Evolutionary conservation across 352 stramenopile genomes (phyloP), one percentile per base, ranked within the genome.

Genomic region (Pythium angustatum): DNA sequence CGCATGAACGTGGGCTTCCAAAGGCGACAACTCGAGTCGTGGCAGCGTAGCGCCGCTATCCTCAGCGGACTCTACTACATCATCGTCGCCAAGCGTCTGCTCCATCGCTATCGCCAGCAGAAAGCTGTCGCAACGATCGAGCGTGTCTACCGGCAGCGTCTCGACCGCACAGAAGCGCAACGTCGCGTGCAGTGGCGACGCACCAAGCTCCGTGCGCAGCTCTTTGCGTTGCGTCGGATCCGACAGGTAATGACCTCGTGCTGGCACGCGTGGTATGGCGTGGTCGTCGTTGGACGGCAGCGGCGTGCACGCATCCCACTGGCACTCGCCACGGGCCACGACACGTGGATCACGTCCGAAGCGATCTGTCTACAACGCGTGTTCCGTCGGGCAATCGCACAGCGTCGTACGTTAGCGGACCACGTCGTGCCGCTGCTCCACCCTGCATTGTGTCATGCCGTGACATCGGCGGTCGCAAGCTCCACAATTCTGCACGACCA

Each of bases 21-120:
- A 17, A 50, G 47, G 27, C 62, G 72, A 0, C 70, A 74, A 22
- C 41, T 62, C 11, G 45, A 67, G 24, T 22, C 61, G 6, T 75
- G 68, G 63, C 28, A 69, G 1, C 36, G 31, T 14, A 75, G 66
- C 21, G 65, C 72, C 0, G 57, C 24, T 19, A 64, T 59, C 22
- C 65, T 85, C 41, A 44, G 54, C 1, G 50, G 54, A 1, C 27
- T 83, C 5, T 83, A 76, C 33, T 72, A 72, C 12, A 76, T 87
- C 41, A 54, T 69, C 9, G 34, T 59, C 2, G 76, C 74, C 0
- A 81, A 80, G 31, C 44, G 47, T 2, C 8, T 75, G 11, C 64
- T 68, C 6, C n/a, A 60, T 1, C 27, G 28, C 11, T 58, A 75
- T 17, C 74, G 66, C 28, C 49, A 65, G 52, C 36, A 75, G 28